phyloP scores from a whole-genome alignment of 805 yeast species.

The Wickerhamiella azymoides region DNA sequence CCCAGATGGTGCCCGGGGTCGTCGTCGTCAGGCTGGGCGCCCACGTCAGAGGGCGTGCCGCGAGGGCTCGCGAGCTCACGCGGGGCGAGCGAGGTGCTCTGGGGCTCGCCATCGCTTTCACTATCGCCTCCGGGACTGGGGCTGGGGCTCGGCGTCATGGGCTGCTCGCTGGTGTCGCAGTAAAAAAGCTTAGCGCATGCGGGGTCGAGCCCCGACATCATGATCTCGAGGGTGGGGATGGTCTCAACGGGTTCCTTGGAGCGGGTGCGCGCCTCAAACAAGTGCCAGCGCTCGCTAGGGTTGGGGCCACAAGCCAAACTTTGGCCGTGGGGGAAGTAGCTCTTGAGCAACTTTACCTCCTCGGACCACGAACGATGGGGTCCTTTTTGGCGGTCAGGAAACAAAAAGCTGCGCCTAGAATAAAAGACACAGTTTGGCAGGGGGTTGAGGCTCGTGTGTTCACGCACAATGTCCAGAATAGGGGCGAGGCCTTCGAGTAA shows the following conservation, averaged over 20 bases:
- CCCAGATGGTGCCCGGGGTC: slow-evolving; percentile 81
- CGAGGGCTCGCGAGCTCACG: neutral
- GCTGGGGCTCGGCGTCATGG: slow-evolving; percentile 13
- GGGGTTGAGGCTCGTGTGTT: slow-evolving; percentile 29
- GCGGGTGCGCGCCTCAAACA: slow-evolving; percentile 27
- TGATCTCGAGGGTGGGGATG: slow-evolving; percentile 43
- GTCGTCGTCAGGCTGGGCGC: slow-evolving; percentile 34
- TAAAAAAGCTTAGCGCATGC: slow-evolving; percentile 42
- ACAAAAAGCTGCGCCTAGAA: slow-evolving; percentile 85
- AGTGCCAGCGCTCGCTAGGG: slow-evolving; percentile 80
- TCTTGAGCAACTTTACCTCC: slow-evolving; percentile 59
- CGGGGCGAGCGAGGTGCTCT: neutral
- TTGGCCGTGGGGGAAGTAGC: slow-evolving; percentile 45
- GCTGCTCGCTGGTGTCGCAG: slow-evolving; percentile 26
- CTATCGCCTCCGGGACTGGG: slow-evolving; percentile 6
- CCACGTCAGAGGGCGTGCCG: slow-evolving; percentile 13
- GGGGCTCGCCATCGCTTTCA: neutral
- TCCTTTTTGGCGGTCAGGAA: slow-evolving; percentile 68
- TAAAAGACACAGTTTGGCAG: slow-evolving; percentile 61
- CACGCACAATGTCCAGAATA: slow-evolving; percentile 39
- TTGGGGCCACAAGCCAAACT: slow-evolving; percentile 70
- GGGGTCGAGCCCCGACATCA: slow-evolving; percentile 75
- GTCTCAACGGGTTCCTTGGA: slow-evolving; percentile 42
- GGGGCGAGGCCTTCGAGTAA: slow-evolving; percentile 63
- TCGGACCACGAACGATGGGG: slow-evolving; percentile 77